A percentile compares a stretch with the other conserved stretches of the same genome.
Evolutionary conservation across 345 rosid genomes (phyloP).

Genomic region (Linum trigynum): DNA sequence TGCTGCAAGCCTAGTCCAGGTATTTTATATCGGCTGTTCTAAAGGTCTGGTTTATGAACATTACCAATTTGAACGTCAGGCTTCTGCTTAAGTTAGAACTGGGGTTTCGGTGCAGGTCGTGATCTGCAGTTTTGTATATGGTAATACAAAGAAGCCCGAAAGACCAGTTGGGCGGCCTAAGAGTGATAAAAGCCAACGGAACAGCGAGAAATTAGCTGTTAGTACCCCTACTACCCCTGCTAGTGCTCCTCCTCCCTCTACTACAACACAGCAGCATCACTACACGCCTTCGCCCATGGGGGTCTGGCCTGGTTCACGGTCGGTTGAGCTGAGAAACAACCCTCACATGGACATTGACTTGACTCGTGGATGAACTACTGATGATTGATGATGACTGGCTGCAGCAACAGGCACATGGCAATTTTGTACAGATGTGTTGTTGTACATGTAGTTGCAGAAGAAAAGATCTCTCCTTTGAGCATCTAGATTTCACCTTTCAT

Average conservation of each 20-base stretch:
- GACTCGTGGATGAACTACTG: constrained; percentile 59
- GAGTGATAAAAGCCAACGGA: constrained; percentile 33
- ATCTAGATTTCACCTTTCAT: constrained; percentile 4
- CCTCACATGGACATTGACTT: constrained; percentile 82
- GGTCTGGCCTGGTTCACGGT: constrained; percentile 58
- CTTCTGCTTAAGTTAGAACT: too few relatives aligned
- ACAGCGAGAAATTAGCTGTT: constrained; percentile 24
- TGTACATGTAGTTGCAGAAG: constrained; percentile 28
- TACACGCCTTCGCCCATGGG: constrained; percentile 40
- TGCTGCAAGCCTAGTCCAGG: constrained; percentile 86
- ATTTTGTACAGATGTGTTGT: constrained; percentile 66
- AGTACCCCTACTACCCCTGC: constrained; percentile 15
- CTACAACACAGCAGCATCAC: constrained; percentile 15
- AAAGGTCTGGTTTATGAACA: not conserved
- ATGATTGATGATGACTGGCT: not conserved
- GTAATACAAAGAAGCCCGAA: constrained; percentile 49
- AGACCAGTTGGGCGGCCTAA: constrained; percentile 39
- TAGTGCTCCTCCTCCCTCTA: constrained; percentile 24
- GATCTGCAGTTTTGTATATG: constrained; percentile 79
- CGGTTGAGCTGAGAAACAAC: constrained; percentile 51
- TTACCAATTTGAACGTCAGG: not conserved
- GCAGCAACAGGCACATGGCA: constrained; percentile 46
- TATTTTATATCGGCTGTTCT: constrained; percentile 7
- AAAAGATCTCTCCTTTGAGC: constrained; percentile 17
- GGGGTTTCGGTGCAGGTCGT: constrained; percentile 54